Conservation (phyloP, 768 basidiomycete species). For the Macrolepiota fuliginosa region DNA sequence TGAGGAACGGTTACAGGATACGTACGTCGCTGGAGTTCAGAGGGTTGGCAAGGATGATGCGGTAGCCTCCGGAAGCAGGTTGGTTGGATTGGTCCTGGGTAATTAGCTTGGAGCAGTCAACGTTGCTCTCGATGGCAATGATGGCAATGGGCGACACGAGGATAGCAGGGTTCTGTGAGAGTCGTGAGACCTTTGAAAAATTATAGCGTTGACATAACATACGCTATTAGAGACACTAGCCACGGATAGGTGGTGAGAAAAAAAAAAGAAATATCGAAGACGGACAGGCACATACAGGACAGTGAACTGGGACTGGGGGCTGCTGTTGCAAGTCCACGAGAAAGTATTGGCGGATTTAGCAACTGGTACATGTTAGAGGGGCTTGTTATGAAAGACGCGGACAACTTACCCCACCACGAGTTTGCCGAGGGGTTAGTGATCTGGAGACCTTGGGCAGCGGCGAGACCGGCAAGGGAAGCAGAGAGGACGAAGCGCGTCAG, state of each 20-base stretch:
- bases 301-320: slow-evolving; percentile 40
- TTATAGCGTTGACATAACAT: not conserved
- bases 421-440: slow-evolving; percentile 44
- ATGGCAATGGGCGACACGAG: slow-evolving; percentile 40
- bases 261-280: not conserved
- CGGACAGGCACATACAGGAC: slow-evolving; percentile 42
- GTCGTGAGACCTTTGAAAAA: not conserved
- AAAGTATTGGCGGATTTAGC: slow-evolving; percentile 55
- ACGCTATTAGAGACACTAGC: slow-evolving; percentile 41
- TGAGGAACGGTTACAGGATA: slow-evolving; percentile 14
- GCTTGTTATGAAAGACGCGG: not conserved
- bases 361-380: slow-evolving; percentile 34
- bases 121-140: slow-evolving; percentile 52
- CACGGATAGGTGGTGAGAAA: slow-evolving; percentile 13
- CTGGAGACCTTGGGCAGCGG: slow-evolving; percentile 34
- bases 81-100: slow-evolving; percentile 42
- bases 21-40: slow-evolving; percentile 54
- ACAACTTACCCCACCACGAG: slow-evolving; percentile 61
- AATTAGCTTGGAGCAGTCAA: slow-evolving; percentile 56
- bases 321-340: slow-evolving; percentile 52
- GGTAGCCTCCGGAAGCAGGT: slow-evolving; percentile 44
- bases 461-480: slow-evolving; percentile 31
- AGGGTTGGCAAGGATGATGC: slow-evolving; percentile 45
- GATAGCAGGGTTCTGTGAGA: slow-evolving; percentile 29
- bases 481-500: slow-evolving; percentile 12